Conservation (phyloP, 768 basidiomycete species). For the Suillus subluteus region DNA sequence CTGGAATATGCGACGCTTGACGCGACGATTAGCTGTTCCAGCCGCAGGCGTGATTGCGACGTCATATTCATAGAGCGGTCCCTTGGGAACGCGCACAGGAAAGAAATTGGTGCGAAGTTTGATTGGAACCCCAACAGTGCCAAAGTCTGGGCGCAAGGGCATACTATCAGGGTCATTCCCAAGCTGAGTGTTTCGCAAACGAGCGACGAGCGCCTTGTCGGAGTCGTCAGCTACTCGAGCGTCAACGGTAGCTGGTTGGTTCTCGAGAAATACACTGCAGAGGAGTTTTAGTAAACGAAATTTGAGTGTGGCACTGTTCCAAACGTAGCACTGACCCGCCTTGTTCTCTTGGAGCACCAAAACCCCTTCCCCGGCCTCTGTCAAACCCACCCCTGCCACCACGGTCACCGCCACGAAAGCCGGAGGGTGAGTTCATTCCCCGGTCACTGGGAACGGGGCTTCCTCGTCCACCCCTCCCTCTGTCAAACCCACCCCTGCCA, state of each 20-base stretch:
- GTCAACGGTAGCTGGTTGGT: slow-evolving; percentile 50
- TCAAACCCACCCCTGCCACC: slow-evolving; percentile 33
- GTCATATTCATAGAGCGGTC: slow-evolving; percentile 52
- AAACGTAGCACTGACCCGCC: slow-evolving; percentile 42
- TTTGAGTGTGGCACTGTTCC: not conserved
- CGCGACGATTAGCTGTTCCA: slow-evolving; percentile 38
- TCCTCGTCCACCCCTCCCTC: slow-evolving; percentile 29
- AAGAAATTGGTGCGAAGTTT: slow-evolving; percentile 59
- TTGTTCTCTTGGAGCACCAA: slow-evolving; percentile 35
- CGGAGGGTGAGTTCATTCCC: not conserved
- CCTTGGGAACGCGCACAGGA: slow-evolving; percentile 49
- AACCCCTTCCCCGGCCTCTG: slow-evolving; percentile 30
- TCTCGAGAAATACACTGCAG: slow-evolving; percentile 44
- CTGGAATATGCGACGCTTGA: slow-evolving; percentile 50
- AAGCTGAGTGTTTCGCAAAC: slow-evolving; percentile 32
- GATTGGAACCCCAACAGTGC: slow-evolving; percentile 44
- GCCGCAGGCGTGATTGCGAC: slow-evolving; percentile 43
- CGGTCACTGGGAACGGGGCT: slow-evolving; percentile 14
- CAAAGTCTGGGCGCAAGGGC: slow-evolving; percentile 54
- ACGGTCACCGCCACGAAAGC: slow-evolving; percentile 27
- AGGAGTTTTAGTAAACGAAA: slow-evolving; percentile 9
- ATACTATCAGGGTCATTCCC: slow-evolving; percentile 32
- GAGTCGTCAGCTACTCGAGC: slow-evolving; percentile 50
- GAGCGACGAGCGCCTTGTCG: slow-evolving; percentile 47
- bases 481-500: slow-evolving; percentile 26